Evolutionary conservation across 768 basidiomycete species (phyloP), one percentile per base, ranked within the genome.

Genomic region (Leccinum disarticulatum): DNA sequence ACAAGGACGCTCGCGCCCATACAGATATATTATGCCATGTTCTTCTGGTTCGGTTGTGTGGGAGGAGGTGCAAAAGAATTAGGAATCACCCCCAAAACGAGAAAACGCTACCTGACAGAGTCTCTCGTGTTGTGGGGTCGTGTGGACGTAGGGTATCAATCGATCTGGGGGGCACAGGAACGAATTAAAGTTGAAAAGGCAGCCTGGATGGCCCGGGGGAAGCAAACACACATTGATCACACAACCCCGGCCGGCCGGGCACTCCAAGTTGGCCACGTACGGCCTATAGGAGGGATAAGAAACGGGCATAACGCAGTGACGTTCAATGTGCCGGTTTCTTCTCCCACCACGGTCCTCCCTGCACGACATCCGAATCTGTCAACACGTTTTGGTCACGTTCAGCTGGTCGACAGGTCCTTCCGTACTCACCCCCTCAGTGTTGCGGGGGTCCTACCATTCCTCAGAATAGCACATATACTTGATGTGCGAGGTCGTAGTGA

Each of bases 381-480:
- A 19, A 43, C n/a, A 9, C 41, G 10, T 19, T n/a, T 41, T n/a
- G 17, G 38, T 4, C 9, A n/a, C 38, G 17, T 41, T 41, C 38
- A 41, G 38, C 17, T 41, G 38, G 36, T 38, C 15, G 36, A 38
- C 15, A 7, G 38, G 38, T 43, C 41, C 41, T 43, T 19, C 41
- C 10, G n/a, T 19, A 17, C 41, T 14, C 17, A 41, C 17, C 38
- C 36, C 36, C 36, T 15, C 36, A 11, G 11, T 33, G 31, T 33
- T 5, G 31, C 31, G 31, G 31, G 31, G 25, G 46, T 49, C 61
- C 57, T 62, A 22, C 47, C 54, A 14, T 36, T 57, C 41, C 54
- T 55, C 64, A 33, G 53, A 30, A 33, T 54, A 70, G 30, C 69
- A 55, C 17, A 67, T 46, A 41, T 57, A 57, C 54, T 54, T 71